phyloP scores from a whole-genome alignment of 202 grass and related monocot species.

The Brachypodium distachyon region DNA sequence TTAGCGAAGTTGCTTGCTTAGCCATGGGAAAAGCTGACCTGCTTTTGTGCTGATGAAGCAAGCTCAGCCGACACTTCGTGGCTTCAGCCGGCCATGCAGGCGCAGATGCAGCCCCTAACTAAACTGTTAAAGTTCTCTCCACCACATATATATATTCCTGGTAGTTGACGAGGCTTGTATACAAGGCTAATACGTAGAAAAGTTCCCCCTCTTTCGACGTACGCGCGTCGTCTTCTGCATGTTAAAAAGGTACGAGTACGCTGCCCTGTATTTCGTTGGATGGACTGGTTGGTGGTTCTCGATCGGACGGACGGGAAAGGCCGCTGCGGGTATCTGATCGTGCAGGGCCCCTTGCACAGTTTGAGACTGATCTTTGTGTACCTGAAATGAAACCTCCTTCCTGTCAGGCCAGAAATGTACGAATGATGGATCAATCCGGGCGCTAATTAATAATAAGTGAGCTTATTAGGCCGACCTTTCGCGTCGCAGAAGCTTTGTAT shows the following conservation, averaged over 20 bases:
- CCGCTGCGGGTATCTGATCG: no score
- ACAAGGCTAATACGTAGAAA: no score
- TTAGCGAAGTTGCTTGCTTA: conserved; percentile 31
- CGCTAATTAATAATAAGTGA: neutral
- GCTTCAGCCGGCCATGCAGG: neutral
- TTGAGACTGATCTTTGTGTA: neutral
- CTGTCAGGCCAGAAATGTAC: neutral
- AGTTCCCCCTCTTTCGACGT: neutral
- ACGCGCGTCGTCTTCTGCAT: no score
- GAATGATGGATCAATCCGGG: neutral
- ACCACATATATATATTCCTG: neutral
- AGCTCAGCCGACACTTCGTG: conserved; percentile 2
- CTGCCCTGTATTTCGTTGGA: no score
- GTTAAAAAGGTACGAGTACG: no score
- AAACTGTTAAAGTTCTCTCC: neutral
- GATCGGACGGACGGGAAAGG: neutral
- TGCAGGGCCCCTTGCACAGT: neutral
- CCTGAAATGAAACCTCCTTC: neutral
- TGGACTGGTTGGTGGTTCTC: neutral
- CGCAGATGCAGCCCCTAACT: neutral
- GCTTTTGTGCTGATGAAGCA: conserved; percentile 40
- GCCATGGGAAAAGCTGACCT: conserved; percentile 10
- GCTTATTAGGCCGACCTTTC: neutral
- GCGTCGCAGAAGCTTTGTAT: conserved; percentile 22
- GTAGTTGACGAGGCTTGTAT: neutral